Percentiles rank a stretch among this genome's conserved stretches.
Evolutionary conservation across 2,329 filamentous ascomycete genomes (phyloP).

Genomic region (Dactylellina cionopaga): DNA sequence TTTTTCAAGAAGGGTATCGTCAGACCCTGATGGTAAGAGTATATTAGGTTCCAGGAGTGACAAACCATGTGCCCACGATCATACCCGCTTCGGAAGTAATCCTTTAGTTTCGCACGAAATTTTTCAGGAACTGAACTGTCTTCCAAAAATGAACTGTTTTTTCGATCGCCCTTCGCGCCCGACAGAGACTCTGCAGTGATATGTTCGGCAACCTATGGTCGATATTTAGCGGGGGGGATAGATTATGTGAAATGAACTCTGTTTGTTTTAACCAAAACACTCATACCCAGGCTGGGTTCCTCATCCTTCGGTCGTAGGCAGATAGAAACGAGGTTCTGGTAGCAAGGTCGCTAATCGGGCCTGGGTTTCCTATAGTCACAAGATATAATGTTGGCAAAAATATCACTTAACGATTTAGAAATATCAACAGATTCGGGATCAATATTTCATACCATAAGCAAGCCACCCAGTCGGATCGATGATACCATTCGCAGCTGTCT

Average conservation of each 20-base stretch:
- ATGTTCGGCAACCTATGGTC: constrained; percentile 75
- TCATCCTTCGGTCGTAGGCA: constrained; percentile 85
- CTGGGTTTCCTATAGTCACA: constrained; percentile 74
- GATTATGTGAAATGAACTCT: background rate
- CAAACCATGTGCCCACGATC: constrained; percentile 84
- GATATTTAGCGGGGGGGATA: background rate
- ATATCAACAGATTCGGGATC: background rate
- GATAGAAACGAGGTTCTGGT: constrained; percentile 80
- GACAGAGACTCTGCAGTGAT: constrained; percentile 88
- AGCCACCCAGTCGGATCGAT: constrained; percentile 81
- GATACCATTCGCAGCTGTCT: constrained; percentile 55
- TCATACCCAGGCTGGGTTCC: constrained; percentile 86
- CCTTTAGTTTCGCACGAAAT: constrained; percentile 88
- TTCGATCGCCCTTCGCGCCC: constrained; percentile 79
- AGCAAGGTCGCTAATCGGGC: constrained; percentile 84
- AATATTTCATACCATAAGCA: constrained; percentile 69
- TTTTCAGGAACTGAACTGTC: constrained; percentile 79
- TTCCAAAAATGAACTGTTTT: constrained; percentile 86
- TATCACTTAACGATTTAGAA: background rate
- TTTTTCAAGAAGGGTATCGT: background rate
- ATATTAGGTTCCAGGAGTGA: background rate
- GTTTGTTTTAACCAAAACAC: constrained; percentile 54
- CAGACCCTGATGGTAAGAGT: background rate
- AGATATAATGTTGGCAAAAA: background rate
- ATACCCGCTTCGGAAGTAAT: constrained; percentile 95